phyloP scores from a whole-genome alignment of 164 flowering plant genomes.

The Macadamia tetraphylla region DNA sequence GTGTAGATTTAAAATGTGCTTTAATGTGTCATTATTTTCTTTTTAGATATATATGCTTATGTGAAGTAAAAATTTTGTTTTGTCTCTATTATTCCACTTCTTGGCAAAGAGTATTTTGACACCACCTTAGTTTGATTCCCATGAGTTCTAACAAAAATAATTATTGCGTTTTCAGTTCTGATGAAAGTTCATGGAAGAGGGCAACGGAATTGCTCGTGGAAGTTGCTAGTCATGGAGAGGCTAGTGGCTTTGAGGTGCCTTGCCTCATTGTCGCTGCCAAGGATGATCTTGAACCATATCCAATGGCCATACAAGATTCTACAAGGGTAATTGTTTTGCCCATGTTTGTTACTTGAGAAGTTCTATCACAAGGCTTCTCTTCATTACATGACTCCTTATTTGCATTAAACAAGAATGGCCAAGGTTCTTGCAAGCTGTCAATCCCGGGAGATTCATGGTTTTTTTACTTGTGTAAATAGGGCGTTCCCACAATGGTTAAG shows the following conservation, averaged over 20 bases:
- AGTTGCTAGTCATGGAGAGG: constrained; percentile 86
- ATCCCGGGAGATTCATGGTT: no score
- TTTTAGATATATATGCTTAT: no score
- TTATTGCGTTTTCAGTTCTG: constrained; percentile 47
- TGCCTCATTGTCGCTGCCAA: constrained; percentile 90
- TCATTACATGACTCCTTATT: background rate
- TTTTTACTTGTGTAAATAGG: no score
- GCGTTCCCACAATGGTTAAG: no score
- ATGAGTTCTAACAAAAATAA: background rate
- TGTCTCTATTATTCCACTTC: no score
- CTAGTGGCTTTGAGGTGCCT: constrained; percentile 81
- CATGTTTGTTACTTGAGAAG: background rate
- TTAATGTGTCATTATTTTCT: no score
- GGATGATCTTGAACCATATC: constrained; percentile 80
- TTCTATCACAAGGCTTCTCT: background rate
- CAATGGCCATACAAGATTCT: constrained; percentile 65
- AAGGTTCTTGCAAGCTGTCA: no score
- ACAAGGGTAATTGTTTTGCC: constrained; percentile 41
- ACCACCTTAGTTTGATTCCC: background rate
- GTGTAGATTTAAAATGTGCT: no score
- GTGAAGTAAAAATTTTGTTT: no score
- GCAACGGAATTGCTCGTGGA: constrained; percentile 71
- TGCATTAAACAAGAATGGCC: no score
- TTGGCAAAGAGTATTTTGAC: no score
- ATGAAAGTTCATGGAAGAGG: constrained; percentile 72